phyloP scores from a whole-genome alignment of 306 rosid genomes.

The Ormosia emarginata region DNA sequence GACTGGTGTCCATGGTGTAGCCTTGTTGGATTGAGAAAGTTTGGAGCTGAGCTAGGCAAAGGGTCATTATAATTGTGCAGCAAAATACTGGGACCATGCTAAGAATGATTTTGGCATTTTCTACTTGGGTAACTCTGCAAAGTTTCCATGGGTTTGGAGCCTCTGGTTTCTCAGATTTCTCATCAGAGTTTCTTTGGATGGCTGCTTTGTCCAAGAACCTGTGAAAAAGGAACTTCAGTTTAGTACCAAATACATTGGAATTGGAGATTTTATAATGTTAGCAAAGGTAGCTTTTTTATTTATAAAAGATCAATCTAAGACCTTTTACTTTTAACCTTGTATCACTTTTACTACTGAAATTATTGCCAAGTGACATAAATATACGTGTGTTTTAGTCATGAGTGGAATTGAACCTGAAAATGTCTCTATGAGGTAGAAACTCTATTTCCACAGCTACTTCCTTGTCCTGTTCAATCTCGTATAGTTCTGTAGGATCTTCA shows the following conservation, averaged over 20 bases:
- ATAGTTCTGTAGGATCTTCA: conserved; percentile 57
- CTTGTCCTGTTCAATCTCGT: conserved; percentile 62
- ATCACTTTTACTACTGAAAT: not conserved
- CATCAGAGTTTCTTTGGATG: conserved; percentile 30
- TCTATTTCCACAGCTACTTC: conserved; percentile 60
- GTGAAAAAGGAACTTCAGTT: conserved; percentile 3
- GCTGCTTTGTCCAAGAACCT: conserved; percentile 96
- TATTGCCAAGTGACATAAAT: not conserved
- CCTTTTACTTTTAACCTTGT: not conserved
- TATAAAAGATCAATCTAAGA: not conserved
- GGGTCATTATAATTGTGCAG: conserved; percentile 92
- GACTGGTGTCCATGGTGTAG: conserved; percentile 66
- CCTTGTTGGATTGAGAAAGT: conserved; percentile 90
- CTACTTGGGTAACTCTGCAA: conserved; percentile 93
- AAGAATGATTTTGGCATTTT: conserved; percentile 71
- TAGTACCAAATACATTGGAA: not conserved
- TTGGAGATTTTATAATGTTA: not conserved
- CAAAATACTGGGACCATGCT: conserved; percentile 78
- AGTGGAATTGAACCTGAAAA: conserved; percentile 42
- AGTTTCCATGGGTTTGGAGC: conserved; percentile 67
- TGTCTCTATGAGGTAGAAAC: conserved; percentile 67
- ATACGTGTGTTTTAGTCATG: not conserved
- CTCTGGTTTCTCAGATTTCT: conserved; percentile 20
- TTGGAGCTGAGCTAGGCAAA: conserved; percentile 92
- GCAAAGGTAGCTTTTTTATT: not conserved